phyloP scores from a whole-genome alignment of 1,284 basidiomycete species.

The Fereydounia khargensis region DNA sequence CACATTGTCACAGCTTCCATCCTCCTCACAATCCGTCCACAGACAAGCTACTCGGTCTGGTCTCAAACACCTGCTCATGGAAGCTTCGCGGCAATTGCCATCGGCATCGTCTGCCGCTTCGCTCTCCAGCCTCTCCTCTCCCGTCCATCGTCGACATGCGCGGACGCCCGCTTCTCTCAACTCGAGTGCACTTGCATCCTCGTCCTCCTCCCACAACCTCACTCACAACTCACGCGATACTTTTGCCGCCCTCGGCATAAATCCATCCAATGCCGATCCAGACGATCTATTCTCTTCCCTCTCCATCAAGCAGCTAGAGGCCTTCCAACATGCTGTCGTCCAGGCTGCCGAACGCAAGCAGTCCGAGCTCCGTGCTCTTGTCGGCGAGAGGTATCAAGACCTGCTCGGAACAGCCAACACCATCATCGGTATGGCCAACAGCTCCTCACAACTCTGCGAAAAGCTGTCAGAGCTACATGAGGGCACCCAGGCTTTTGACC shows the following conservation, averaged over 20 bases:
- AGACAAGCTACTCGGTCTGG: too few species aligned
- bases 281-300: conserved; percentile 30
- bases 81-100: too few species aligned
- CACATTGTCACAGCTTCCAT: too few species aligned
- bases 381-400: conserved; percentile 42
- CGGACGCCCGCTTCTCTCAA: conserved; percentile 31
- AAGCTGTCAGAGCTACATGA: conserved; percentile 13
- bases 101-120: too few species aligned
- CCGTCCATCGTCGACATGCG: conserved; percentile 12
- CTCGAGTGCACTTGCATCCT: neutral
- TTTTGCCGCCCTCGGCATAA: conserved; percentile 25
- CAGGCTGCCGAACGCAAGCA: conserved; percentile 25
- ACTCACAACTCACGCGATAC: conserved; percentile 4
- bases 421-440: conserved; percentile 42
- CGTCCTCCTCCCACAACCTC: conserved; percentile 8
- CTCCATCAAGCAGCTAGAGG: conserved; percentile 30
- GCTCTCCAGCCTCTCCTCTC: too few species aligned
- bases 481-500: neutral
- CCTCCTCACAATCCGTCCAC: too few species aligned
- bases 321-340: conserved; percentile 17
- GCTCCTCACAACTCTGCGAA: conserved; percentile 22
- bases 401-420: conserved; percentile 43
- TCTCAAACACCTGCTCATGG: too few species aligned
- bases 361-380: conserved; percentile 31
- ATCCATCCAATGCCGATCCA: conserved; percentile 26